phyloP scores from a whole-genome alignment of 2,329 filamentous ascomycete species.

The Ophiostoma australiae region DNA sequence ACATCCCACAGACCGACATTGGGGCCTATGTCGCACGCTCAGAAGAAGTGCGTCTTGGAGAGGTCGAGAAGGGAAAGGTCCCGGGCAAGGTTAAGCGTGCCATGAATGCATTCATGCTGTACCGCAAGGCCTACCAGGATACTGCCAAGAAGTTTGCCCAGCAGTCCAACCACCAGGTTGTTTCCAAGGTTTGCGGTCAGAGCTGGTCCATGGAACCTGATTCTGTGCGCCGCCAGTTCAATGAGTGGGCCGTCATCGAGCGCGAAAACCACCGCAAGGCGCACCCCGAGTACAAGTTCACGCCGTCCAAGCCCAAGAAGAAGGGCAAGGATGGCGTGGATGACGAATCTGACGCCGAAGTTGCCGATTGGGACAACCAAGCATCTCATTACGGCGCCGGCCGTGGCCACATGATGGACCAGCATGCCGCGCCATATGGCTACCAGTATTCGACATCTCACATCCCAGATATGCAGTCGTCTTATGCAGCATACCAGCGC shows the following conservation, averaged over 20 bases:
- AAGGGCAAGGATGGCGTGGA: slow-evolving; percentile 37
- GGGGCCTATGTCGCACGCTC: slow-evolving; percentile 71
- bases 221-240: slow-evolving; percentile 70
- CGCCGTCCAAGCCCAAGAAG: slow-evolving; percentile 65
- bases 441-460: slow-evolving; percentile 25
- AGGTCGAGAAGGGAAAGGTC: slow-evolving; percentile 64
- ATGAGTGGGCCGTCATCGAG: slow-evolving; percentile 72
- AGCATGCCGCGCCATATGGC: slow-evolving; percentile 26
- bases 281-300: slow-evolving; percentile 91
- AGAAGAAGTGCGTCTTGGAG: slow-evolving; percentile 58
- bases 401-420: slow-evolving; percentile 33
- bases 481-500: slow-evolving; percentile 21
- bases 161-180: slow-evolving; percentile 88
- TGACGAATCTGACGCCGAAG: slow-evolving; percentile 40
- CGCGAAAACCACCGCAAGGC: slow-evolving; percentile 77
- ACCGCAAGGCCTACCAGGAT: slow-evolving; percentile 87
- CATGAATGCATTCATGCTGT: slow-evolving; percentile 98
- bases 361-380: slow-evolving; percentile 39
- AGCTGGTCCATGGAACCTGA: slow-evolving; percentile 80
- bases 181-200: slow-evolving; percentile 79
- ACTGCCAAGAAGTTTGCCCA: slow-evolving; percentile 74
- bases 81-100: slow-evolving; percentile 78
- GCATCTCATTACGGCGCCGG: slow-evolving; percentile 17
- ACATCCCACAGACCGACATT: slow-evolving; percentile 70
- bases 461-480: slow-evolving; percentile 19